phyloP scores from a whole-genome alignment of 805 yeast genomes.

The Hanseniaspora taiwanica region DNA sequence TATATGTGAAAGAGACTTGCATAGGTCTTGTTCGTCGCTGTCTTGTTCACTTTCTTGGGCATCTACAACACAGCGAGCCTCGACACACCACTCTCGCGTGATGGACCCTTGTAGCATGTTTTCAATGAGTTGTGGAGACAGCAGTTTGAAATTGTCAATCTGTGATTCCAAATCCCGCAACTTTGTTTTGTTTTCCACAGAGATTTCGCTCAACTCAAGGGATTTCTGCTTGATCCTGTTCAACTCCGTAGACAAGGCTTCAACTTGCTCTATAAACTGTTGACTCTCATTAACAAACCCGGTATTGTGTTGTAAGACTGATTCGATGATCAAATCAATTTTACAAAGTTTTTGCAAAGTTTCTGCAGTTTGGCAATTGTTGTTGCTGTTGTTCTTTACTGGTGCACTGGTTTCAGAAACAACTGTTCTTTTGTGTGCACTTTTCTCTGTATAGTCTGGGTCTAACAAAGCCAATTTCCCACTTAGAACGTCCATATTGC shows the following conservation, averaged over 20 bases:
- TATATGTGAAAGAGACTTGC: slow-evolving; percentile 43
- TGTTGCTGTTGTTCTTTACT: too few relatives aligned
- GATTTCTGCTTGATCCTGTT: slow-evolving; percentile 45
- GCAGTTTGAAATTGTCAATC: slow-evolving; percentile 56
- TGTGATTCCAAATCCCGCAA: slow-evolving; percentile 51
- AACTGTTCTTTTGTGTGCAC: too few relatives aligned
- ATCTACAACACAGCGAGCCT: slow-evolving; percentile 43
- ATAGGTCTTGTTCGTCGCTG: not conserved
- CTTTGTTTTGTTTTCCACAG: slow-evolving; percentile 32
- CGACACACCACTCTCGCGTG: slow-evolving; percentile 45
- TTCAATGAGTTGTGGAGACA: slow-evolving; percentile 59
- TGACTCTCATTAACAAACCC: not conserved
- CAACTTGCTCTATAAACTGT: slow-evolving; percentile 45
- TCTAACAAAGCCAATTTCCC: too few relatives aligned
- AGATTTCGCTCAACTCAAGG: slow-evolving; percentile 30
- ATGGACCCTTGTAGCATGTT: slow-evolving; percentile 48
- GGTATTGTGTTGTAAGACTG: not conserved
- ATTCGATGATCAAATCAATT: not conserved
- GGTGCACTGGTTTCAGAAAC: too few relatives aligned
- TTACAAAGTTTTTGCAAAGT: not conserved
- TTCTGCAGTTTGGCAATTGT: too few relatives aligned
- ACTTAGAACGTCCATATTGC: too few relatives aligned
- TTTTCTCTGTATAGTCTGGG: too few relatives aligned
- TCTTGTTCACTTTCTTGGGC: slow-evolving; percentile 41
- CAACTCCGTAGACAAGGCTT: slow-evolving; percentile 45